Evolutionary conservation across 2,329 filamentous ascomycete species (phyloP).

Genomic region (Aspergillus sp.): DNA sequence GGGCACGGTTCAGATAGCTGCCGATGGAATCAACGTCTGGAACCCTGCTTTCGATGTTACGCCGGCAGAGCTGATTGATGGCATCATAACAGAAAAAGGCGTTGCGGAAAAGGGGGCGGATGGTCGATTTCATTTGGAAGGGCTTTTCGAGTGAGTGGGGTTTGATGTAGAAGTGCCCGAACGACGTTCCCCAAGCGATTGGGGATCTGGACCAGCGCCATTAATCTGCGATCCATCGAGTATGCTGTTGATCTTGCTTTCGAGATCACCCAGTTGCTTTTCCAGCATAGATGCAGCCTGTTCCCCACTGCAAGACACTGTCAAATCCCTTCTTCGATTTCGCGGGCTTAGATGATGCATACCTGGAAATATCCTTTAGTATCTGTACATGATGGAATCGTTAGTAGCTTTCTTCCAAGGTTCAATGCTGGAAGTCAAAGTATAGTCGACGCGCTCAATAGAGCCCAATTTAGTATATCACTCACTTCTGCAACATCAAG

Average conservation of each 20-base stretch:
- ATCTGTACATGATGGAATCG: not conserved
- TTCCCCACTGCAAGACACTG: constrained; percentile 52
- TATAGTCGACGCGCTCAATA: not conserved
- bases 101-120: constrained; percentile 76
- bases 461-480: not conserved
- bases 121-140: constrained; percentile 68
- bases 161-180: not conserved
- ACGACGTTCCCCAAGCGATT: not conserved
- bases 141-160: constrained; percentile 28
- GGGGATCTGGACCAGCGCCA: not conserved
- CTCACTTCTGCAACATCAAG: constrained; percentile 3
- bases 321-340: not conserved
- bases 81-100: constrained; percentile 89
- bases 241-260: constrained; percentile 53
- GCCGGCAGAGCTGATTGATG: constrained; percentile 84
- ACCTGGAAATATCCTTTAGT: constrained; percentile 17
- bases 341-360: not conserved
- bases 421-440: not conserved
- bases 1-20: constrained; percentile 78
- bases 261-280: constrained; percentile 57
- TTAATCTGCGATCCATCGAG: constrained; percentile 9
- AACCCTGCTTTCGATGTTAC: constrained; percentile 98
- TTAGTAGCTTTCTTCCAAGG: not conserved
- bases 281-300: constrained; percentile 60
- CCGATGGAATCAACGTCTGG: constrained; percentile 80